phyloP scores from a whole-genome alignment of 768 basidiomycete species.

The Tricholomella constricta region DNA sequence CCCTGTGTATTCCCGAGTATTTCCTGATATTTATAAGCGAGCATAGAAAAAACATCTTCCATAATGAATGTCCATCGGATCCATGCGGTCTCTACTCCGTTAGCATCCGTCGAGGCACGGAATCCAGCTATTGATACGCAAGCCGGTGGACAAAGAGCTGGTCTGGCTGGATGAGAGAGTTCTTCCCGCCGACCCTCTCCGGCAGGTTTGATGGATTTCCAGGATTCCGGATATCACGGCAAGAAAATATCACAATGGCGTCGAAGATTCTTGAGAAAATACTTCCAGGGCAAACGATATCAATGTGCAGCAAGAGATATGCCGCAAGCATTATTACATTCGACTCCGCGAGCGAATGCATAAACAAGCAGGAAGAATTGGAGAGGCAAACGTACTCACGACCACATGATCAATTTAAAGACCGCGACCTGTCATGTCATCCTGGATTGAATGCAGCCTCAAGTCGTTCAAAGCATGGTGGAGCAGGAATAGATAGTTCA shows the following conservation, averaged over 20 bases:
- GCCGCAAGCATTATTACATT: too few relatives aligned
- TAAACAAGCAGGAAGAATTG: too few relatives aligned
- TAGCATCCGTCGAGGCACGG: not conserved
- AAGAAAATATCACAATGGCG: not conserved
- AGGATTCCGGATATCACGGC: constrained; percentile 4
- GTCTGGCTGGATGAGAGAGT: not conserved
- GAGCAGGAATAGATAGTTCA: too few relatives aligned
- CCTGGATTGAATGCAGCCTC: too few relatives aligned
- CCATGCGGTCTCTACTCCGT: constrained; percentile 4
- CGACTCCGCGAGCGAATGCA: not conserved
- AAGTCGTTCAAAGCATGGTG: too few relatives aligned
- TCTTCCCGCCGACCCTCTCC: not conserved
- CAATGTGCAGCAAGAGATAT: too few relatives aligned
- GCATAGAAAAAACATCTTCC: not conserved
- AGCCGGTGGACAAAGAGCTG: not conserved
- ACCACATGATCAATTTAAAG: not conserved
- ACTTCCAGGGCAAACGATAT: too few relatives aligned
- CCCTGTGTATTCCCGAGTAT: not conserved
- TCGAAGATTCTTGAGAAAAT: not conserved
- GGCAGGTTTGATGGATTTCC: constrained; percentile 17
- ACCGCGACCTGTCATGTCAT: not conserved
- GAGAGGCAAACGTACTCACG: not conserved
- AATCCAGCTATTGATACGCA: not conserved
- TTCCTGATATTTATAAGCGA: not conserved
- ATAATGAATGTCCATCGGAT: not conserved